phyloP scores from a whole-genome alignment of 2,329 filamentous ascomycete species.

The Claviceps paspali region DNA sequence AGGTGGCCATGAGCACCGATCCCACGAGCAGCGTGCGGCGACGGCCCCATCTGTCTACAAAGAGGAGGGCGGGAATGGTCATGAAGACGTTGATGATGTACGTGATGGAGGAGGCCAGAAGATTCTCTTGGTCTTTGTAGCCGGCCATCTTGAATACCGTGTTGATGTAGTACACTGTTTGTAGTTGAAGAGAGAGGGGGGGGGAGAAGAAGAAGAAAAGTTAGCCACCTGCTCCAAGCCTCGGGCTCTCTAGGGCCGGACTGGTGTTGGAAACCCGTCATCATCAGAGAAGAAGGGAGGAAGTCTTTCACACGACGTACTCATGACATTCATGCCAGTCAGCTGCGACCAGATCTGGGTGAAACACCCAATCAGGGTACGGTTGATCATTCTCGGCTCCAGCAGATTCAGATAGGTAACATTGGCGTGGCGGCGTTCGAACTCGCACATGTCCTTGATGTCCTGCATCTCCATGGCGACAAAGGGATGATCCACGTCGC shows the following conservation, averaged over 20 bases:
- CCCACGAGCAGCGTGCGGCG: constrained; percentile 52
- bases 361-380: constrained; percentile 34
- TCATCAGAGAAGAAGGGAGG: no score
- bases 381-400: constrained; percentile 46
- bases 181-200: no score
- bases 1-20: constrained; percentile 48
- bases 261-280: no score
- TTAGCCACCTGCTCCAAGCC: no score
- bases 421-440: constrained; percentile 54
- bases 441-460: constrained; percentile 58
- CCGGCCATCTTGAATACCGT: constrained; percentile 25
- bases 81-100: constrained; percentile 66
- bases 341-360: constrained; percentile 43
- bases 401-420: constrained; percentile 60
- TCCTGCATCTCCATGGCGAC: constrained; percentile 55
- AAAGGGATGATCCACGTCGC: constrained; percentile 47
- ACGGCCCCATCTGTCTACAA: constrained; percentile 62
- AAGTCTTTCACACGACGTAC: no score
- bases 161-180: constrained; percentile 48
- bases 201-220: no score
- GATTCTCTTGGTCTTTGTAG: constrained; percentile 28
- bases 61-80: constrained; percentile 62
- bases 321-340: constrained; percentile 42
- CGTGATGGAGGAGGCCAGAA: constrained; percentile 39
- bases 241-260: no score